Conservation (phyloP, 1,284 basidiomycete species). For the Sporisorium iseilematis-ciliati region DNA sequence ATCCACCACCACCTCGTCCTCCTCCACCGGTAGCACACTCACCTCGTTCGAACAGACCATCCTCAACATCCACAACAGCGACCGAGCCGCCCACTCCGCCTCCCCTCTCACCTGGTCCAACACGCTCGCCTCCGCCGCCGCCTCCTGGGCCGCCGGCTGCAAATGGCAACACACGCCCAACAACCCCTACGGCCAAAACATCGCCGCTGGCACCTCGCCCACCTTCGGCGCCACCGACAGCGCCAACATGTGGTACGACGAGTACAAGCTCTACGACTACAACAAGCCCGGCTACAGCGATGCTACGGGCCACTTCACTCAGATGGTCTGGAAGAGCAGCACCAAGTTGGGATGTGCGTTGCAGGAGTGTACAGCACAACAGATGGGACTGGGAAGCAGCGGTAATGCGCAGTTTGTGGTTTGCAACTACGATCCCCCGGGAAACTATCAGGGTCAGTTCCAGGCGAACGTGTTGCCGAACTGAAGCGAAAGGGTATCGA, state of each 20-base stretch:
- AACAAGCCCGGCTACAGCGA: conserved; percentile 28
- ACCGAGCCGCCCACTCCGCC: conserved; percentile 40
- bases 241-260: conserved; percentile 50
- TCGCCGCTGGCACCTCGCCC: conserved; percentile 30
- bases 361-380: conserved; percentile 16
- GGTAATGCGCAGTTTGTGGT: conserved; percentile 31
- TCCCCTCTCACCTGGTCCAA: conserved; percentile 31
- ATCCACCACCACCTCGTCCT: neutral
- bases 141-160: conserved; percentile 32
- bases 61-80: conserved; percentile 32
- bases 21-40: neutral
- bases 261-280: conserved; percentile 43
- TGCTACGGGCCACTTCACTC: conserved; percentile 55
- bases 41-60: conserved; percentile 20
- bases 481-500: neutral
- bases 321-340: conserved; percentile 52
- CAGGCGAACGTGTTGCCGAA: conserved; percentile 29
- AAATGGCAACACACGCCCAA: conserved; percentile 48
- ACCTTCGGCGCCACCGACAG: conserved; percentile 28
- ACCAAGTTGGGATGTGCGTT: conserved; percentile 43
- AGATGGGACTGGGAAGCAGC: conserved; percentile 14
- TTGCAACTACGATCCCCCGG: conserved; percentile 53
- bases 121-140: conserved; percentile 37
- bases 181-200: conserved; percentile 55
- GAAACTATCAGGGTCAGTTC: conserved; percentile 44